A percentile compares a stretch with the other conserved stretches of the same genome.
These are phyloP conservation scores for Sporothrix humicola DNA, from an alignment of 2,329 filamentous ascomycete species.

Conservation along the genomic window DNA sequence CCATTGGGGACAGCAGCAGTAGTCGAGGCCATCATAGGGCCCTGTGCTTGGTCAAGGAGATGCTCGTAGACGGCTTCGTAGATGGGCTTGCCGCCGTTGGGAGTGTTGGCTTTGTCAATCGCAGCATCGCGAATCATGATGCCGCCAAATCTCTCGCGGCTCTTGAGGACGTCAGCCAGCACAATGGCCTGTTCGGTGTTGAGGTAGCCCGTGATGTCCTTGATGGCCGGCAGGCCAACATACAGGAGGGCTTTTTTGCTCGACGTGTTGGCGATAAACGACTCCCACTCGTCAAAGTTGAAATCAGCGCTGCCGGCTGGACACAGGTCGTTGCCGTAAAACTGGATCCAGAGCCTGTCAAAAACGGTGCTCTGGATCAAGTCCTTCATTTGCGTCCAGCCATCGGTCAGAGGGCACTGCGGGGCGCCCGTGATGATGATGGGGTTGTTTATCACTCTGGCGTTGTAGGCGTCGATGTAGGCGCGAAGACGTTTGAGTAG, in stretches of 20 bases:
- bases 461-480: constrained; percentile 22
- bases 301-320: constrained; percentile 6
- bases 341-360: constrained; percentile 28
- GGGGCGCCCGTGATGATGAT: constrained; percentile 28
- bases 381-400: constrained; percentile 23
- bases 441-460: background rate
- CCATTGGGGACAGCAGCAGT: background rate
- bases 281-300: constrained; percentile 28
- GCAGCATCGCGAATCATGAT: constrained; percentile 27
- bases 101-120: constrained; percentile 6
- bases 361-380: constrained; percentile 10
- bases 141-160: constrained; percentile 17
- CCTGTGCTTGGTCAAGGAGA: background rate
- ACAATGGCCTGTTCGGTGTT: background rate
- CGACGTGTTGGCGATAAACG: background rate
- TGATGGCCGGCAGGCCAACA: background rate
- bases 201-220: constrained; percentile 20
- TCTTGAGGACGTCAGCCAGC: constrained; percentile 14
- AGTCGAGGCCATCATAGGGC: background rate
- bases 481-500: constrained; percentile 23
- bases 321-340: constrained; percentile 29
- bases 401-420: constrained; percentile 22
- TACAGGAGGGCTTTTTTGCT: constrained; percentile 14
- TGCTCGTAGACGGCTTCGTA: constrained; percentile 26
- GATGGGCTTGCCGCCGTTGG: background rate